Evolutionary conservation across 2,329 filamentous ascomycete species (phyloP), one percentile per base, ranked within the genome.

Genomic region (Cladophialophora bantiana): DNA sequence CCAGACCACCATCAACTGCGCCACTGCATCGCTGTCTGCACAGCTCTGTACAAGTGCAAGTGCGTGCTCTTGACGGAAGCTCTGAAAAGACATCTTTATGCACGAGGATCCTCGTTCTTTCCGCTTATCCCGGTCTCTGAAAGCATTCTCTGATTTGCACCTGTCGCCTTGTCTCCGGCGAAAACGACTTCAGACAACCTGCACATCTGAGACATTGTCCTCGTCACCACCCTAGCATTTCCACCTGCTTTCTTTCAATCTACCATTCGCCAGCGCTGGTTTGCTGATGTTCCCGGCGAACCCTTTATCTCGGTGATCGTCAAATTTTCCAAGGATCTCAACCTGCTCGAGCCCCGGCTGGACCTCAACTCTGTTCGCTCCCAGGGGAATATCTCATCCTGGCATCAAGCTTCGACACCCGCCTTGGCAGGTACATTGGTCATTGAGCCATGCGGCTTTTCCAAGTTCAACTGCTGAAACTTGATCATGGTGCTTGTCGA

Each of bases 401-500:
- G 26, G 20, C 9, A 50, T 50, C 45, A 45, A 42, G 48, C 67
- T 56, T 38, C 15, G 65, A 59, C 53, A 32, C 53, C 18, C 20
- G 50, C 18, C 67, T 67, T 69, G 62, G 65, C 62, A 67, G 65
- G 62, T 45, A 70, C 62, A 36, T 26, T 57, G 32, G 31, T 42
- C 35, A 58, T 52, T 20, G 18, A 31, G 59, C 48, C 59, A 61
- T 61, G 58, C 31, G 61, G 42, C 18, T 50, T 50, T 50, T 20
- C 26, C 45, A 10, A 12, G 45, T 20, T 42, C 40, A 12, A 52
- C 50, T 55, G 18, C 60, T 62, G 40, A 52, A 54, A 35, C 15
- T 53, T 54, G 38, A 48, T 34, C 59, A 66, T 60, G 35, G 65
- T 66, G 54, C 82, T 92, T 38, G 89, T 92, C 70, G 83, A 87